Conservation (phyloP, 331 rosid genomes). For the Malus hybrid region DNA sequence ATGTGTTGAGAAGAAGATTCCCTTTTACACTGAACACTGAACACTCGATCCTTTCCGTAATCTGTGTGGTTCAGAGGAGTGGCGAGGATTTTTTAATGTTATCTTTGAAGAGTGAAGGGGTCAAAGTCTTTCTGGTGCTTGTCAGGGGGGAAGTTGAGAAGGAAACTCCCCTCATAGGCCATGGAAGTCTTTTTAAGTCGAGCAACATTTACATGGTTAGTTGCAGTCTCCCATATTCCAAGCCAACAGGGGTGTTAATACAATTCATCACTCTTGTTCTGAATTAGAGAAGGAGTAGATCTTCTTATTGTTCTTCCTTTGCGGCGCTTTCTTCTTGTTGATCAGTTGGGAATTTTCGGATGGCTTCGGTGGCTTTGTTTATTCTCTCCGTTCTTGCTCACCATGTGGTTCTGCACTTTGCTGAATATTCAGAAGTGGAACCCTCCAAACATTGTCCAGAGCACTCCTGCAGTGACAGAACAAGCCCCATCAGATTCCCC, state of each 20-base stretch:
- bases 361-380: neutral
- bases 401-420: neutral
- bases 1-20: too few relatives aligned
- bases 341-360: too few relatives aligned
- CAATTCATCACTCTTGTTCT: neutral
- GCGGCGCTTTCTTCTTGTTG: too few relatives aligned
- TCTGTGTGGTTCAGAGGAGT: neutral
- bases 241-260: conserved; percentile 13
- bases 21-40: too few relatives aligned
- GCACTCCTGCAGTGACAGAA: neutral
- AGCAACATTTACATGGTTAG: neutral
- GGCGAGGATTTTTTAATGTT: neutral
- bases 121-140: conserved; percentile 16
- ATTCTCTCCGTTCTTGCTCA: conserved; percentile 5
- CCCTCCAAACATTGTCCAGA: neutral
- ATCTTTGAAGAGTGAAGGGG: conserved; percentile 9
- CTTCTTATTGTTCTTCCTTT: neutral
- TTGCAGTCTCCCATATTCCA: neutral
- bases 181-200: neutral
- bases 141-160: conserved; percentile 5
- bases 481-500: conserved; percentile 11
- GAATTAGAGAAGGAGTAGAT: neutral
- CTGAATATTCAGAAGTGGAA: neutral
- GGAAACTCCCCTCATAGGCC: conserved; percentile 3
- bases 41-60: neutral